Percentiles rank a stretch among this genome's conserved stretches.
Evolutionary conservation across 169 alveolate genomes (phyloP).

Genomic region (Plasmodium gallinaceum): DNA sequence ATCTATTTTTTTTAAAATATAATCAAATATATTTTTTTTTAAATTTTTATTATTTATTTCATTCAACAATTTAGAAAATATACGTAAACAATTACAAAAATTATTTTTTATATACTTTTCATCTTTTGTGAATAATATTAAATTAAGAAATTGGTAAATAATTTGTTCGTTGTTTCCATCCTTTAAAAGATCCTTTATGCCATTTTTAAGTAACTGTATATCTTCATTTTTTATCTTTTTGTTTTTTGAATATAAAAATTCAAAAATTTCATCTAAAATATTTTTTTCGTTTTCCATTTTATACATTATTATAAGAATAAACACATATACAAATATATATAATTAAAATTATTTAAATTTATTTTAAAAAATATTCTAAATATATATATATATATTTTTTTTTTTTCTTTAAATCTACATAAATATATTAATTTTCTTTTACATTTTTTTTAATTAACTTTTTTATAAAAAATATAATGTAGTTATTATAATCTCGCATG

Average conservation of each 20-base stretch:
- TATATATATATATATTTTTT: no score
- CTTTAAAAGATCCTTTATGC: constrained; percentile 5
- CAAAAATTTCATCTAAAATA: constrained; percentile 26
- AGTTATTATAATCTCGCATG: no score
- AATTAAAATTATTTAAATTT: no score
- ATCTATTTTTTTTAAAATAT: constrained; percentile 70
- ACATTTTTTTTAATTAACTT: no score
- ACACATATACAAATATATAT: no score
- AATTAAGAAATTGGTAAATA: constrained; percentile 18
- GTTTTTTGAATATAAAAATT: constrained; percentile 31
- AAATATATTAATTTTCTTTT: no score
- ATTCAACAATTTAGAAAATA: constrained; percentile 10
- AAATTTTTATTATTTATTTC: constrained; percentile 20
- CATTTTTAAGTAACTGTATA: constrained; percentile 19
- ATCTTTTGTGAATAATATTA: constrained; percentile 53
- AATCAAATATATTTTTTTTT: constrained; percentile 30
- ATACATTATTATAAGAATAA: not conserved
- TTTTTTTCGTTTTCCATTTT: constrained; percentile 14
- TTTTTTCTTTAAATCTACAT: no score
- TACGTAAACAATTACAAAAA: constrained; percentile 38
- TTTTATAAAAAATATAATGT: no score
- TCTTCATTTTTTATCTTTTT: constrained; percentile 29
- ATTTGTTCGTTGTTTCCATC: constrained; percentile 21
- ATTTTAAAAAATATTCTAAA: no score
- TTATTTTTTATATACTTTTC: constrained; percentile 40